Percentiles rank a stretch among this genome's conserved stretches.
These are phyloP conservation scores for Naganishia albida DNA, from an alignment of 1,284 basidiomycete species.

Conservation along the genomic window DNA sequence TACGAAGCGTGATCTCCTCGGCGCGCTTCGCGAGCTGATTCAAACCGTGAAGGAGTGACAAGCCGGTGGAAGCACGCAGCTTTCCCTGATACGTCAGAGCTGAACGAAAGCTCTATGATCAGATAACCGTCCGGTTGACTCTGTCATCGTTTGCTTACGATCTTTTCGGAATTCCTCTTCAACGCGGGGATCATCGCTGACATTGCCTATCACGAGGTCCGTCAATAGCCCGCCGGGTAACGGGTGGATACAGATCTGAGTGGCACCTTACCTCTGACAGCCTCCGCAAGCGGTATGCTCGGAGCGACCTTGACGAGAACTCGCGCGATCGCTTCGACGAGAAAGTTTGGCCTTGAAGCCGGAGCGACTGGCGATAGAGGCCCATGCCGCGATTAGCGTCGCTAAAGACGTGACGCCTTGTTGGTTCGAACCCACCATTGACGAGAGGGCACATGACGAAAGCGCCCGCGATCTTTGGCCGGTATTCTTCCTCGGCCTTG, in stretches of 20 bases:
- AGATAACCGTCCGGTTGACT: conserved; percentile 22
- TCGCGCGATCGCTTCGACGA: conserved; percentile 52
- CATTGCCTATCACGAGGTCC: conserved; percentile 49
- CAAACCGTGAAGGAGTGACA: conserved; percentile 56
- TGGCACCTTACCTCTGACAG: conserved; percentile 46
- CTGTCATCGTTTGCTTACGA: conserved; percentile 42
- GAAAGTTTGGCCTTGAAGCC: conserved; percentile 52
- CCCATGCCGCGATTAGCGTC: too few species aligned
- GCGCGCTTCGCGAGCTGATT: conserved; percentile 49
- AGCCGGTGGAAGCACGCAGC: conserved; percentile 56
- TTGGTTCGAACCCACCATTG: conserved; percentile 48
- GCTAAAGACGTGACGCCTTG: too few species aligned
- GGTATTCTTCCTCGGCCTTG: conserved; percentile 12
- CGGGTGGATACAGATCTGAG: neutral
- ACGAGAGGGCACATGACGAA: conserved; percentile 57
- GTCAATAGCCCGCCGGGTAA: neutral
- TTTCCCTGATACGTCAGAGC: conserved; percentile 57
- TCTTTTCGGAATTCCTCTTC: conserved; percentile 54
- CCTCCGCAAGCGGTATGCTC: conserved; percentile 54
- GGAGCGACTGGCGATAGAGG: conserved; percentile 40
- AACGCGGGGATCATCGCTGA: conserved; percentile 58
- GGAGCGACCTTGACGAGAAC: conserved; percentile 53
- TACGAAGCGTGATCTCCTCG: conserved; percentile 49
- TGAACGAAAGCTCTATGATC: conserved; percentile 35
- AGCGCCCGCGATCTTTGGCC: conserved; percentile 49